A percentile compares a stretch with the other conserved stretches of the same genome.
These are phyloP conservation scores for Exophiala spinifera DNA, from an alignment of 2,329 filamentous ascomycete genomes.

Conservation along the genomic window DNA sequence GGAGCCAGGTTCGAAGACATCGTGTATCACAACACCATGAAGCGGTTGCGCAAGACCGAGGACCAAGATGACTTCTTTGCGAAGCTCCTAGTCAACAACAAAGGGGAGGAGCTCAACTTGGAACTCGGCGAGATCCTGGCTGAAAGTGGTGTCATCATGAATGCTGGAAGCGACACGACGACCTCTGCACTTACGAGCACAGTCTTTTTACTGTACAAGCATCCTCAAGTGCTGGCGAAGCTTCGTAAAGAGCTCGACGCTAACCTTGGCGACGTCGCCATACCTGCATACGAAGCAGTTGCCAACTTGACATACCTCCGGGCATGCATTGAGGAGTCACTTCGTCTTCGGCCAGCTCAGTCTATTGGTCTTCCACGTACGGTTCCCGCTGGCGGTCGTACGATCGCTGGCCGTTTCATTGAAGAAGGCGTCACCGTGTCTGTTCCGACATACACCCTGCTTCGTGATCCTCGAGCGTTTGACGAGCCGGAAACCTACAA, in stretches of 20 bases:
- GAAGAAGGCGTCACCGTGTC: not conserved
- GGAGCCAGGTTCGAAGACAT: slow-evolving; percentile 26
- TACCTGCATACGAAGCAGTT: not conserved
- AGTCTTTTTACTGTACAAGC: slow-evolving; percentile 15
- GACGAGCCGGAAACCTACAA: too few species aligned
- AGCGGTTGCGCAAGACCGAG: slow-evolving; percentile 8
- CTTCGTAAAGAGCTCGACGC: not conserved
- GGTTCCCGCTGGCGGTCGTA: not conserved
- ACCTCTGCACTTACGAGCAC: slow-evolving; percentile 18
- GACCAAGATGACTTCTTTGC: slow-evolving; percentile 23
- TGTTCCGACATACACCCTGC: not conserved
- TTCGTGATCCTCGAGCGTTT: too few species aligned
- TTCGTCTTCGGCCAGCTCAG: not conserved
- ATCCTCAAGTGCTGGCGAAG: slow-evolving; percentile 12
- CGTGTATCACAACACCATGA: slow-evolving; percentile 26
- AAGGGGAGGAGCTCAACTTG: slow-evolving; percentile 10
- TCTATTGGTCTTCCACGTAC: slow-evolving; percentile 3
- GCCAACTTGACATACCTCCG: slow-evolving; percentile 2
- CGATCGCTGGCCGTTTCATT: slow-evolving; percentile 5
- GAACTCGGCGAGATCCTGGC: slow-evolving; percentile 14
- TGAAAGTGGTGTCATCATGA: slow-evolving; percentile 17
- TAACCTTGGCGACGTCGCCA: not conserved
- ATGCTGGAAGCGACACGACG: slow-evolving; percentile 23
- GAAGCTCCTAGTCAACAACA: slow-evolving; percentile 7
- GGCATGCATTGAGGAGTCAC: slow-evolving; percentile 2